Conservation (phyloP, 2,329 filamentous ascomycete species). For the Fusarium brevicatenulatum region DNA sequence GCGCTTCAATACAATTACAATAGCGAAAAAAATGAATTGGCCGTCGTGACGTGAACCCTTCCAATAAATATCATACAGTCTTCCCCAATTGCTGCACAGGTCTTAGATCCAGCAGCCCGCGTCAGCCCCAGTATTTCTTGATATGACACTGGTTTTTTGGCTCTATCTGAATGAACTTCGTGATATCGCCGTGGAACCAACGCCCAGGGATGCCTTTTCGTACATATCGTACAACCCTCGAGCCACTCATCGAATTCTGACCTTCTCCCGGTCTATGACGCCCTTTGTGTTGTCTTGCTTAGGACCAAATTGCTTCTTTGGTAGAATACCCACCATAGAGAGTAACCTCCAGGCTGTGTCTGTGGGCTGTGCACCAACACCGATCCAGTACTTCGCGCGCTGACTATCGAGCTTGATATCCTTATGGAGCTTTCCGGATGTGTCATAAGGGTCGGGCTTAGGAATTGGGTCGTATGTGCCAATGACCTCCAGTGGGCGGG, state of each 20-base stretch:
- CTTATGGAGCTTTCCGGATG: slow-evolving; percentile 79
- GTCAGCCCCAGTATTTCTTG: neutral
- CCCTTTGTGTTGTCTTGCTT: slow-evolving; percentile 41
- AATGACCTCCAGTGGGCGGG: slow-evolving; percentile 92
- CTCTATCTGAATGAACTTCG: slow-evolving; percentile 4
- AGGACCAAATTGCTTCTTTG: slow-evolving; percentile 52
- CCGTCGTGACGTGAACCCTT: neutral
- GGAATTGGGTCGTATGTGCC: slow-evolving; percentile 79
- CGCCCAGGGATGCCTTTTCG: slow-evolving; percentile 42
- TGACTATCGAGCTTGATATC: slow-evolving; percentile 87
- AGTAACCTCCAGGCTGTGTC: slow-evolving; percentile 89
- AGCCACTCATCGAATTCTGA: slow-evolving; percentile 45
- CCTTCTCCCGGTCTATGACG: slow-evolving; percentile 41
- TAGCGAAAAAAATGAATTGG: slow-evolving; percentile 21
- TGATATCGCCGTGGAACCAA: slow-evolving; percentile 39
- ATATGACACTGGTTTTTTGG: slow-evolving; percentile 1
- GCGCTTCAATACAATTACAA: slow-evolving; percentile 37
- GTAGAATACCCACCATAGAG: slow-evolving; percentile 72
- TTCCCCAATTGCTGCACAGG: neutral
- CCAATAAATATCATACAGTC: slow-evolving; percentile 31
- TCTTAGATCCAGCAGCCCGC: neutral
- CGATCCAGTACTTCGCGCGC: slow-evolving; percentile 93
- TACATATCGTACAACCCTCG: slow-evolving; percentile 44
- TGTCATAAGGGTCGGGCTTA: slow-evolving; percentile 68
- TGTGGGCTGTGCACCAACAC: slow-evolving; percentile 94